Evolutionary conservation across 352 stramenopile species (phyloP).

Genomic region (Peronospora destructor): DNA sequence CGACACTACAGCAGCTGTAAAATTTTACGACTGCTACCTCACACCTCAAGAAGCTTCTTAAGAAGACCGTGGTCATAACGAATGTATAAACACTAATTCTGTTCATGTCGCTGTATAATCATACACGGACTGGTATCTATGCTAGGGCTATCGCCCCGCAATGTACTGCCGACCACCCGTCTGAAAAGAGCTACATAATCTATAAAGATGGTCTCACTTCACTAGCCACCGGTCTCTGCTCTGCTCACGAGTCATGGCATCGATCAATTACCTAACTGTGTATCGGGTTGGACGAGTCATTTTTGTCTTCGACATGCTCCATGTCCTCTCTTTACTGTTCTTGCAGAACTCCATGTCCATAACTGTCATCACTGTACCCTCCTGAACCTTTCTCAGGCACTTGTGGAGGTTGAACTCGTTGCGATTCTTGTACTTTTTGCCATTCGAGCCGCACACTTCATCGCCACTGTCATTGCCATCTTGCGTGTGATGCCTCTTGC

Average conservation of each 20-base stretch:
- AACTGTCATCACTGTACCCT: slow-evolving; percentile 25
- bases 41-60: slow-evolving; percentile 2
- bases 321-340: slow-evolving; percentile 30
- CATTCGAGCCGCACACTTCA: slow-evolving; percentile 50
- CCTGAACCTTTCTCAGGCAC: slow-evolving; percentile 35
- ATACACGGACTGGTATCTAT: slow-evolving; percentile 22
- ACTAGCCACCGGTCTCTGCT: slow-evolving; percentile 5
- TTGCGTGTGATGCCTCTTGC: no score
- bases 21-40: slow-evolving; percentile 3
- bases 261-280: no score
- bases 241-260: neutral
- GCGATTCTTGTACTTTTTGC: slow-evolving; percentile 43
- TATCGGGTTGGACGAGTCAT: no score
- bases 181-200: slow-evolving; percentile 4
- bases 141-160: slow-evolving; percentile 14
- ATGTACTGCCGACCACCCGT: slow-evolving; percentile 6
- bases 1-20: slow-evolving; percentile 6
- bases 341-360: slow-evolving; percentile 42
- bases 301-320: slow-evolving; percentile 16
- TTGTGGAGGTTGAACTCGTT: slow-evolving; percentile 54
- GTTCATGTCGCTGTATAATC: slow-evolving; percentile 28
- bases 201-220: slow-evolving; percentile 1
- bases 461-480: slow-evolving; percentile 6
- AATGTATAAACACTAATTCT: neutral
- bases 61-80: slow-evolving; percentile 13